phyloP scores from a whole-genome alignment of 192 early-diverging fungal genomes.

The Chytriomyces sp. region DNA sequence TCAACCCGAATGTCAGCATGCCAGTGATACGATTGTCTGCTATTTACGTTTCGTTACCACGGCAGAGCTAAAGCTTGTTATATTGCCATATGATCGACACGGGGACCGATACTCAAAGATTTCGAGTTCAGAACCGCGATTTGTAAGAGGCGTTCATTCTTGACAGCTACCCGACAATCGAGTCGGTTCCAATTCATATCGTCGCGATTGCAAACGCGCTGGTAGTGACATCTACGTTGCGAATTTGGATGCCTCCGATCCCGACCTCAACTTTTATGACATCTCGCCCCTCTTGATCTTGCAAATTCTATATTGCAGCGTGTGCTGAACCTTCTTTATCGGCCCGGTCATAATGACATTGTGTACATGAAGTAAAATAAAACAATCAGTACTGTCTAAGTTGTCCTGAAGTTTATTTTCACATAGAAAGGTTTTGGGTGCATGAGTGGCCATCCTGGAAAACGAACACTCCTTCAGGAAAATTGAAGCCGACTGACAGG shows the following conservation, averaged over 20 bases:
- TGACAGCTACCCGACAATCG: slow-evolving; percentile 48
- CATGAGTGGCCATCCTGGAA: no score
- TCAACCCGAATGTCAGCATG: slow-evolving; percentile 13
- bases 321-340: slow-evolving; percentile 46
- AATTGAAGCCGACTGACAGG: no score
- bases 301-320: slow-evolving; percentile 44
- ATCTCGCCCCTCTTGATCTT: slow-evolving; percentile 60
- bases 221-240: slow-evolving; percentile 67
- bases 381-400: no score
- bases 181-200: slow-evolving; percentile 80
- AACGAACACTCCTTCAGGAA: no score
- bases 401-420: slow-evolving; percentile 1
- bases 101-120: slow-evolving; percentile 1
- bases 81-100: neutral
- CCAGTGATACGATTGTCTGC: slow-evolving; percentile 56
- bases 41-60: slow-evolving; percentile 55
- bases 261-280: slow-evolving; percentile 70
- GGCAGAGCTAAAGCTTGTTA: slow-evolving; percentile 49
- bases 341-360: slow-evolving; percentile 76
- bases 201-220: slow-evolving; percentile 72
- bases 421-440: no score
- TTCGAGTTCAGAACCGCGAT: slow-evolving; percentile 43
- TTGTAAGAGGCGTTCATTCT: slow-evolving; percentile 59
- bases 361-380: slow-evolving; percentile 45
- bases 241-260: slow-evolving; percentile 64